Conservation (phyloP, 306 rosid species). For the Sesbania bispinosa region DNA sequence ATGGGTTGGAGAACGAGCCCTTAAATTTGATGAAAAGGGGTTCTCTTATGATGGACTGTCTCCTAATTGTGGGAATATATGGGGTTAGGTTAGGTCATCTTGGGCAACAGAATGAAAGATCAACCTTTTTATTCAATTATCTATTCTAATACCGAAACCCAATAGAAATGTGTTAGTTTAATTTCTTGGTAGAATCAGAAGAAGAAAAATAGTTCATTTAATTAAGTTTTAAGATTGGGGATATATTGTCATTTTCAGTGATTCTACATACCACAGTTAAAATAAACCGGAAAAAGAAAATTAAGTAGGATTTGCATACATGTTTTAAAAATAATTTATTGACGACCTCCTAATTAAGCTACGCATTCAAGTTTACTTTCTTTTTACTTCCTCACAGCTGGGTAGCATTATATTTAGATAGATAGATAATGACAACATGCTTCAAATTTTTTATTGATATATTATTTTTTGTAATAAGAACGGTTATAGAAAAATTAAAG, state of each 20-base stretch:
- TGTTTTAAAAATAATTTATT: not conserved
- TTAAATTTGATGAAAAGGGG: constrained; percentile 4
- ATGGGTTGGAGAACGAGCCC: constrained; percentile 7
- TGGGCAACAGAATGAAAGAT: not conserved
- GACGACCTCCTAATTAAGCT: not conserved
- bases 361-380: not conserved
- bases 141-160: not conserved
- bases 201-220: not conserved
- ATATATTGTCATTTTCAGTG: not conserved
- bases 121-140: not conserved
- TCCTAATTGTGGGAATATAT: not conserved
- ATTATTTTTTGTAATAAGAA: too few relatives aligned
- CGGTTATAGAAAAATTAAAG: too few relatives aligned
- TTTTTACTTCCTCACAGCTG: not conserved
- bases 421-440: too few relatives aligned
- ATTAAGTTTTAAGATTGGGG: not conserved
- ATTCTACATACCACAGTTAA: not conserved
- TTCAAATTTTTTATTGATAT: too few relatives aligned
- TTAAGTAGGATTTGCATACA: not conserved
- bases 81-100: constrained; percentile 16
- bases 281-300: not conserved
- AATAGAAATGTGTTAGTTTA: not conserved
- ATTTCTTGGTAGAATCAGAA: constrained; percentile 13
- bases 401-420: not conserved
- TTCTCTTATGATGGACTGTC: not conserved